Base-by-base conservation (phyloP, 495 filamentous ascomycete genomes). In the Schizothecium vesticola region DNA sequence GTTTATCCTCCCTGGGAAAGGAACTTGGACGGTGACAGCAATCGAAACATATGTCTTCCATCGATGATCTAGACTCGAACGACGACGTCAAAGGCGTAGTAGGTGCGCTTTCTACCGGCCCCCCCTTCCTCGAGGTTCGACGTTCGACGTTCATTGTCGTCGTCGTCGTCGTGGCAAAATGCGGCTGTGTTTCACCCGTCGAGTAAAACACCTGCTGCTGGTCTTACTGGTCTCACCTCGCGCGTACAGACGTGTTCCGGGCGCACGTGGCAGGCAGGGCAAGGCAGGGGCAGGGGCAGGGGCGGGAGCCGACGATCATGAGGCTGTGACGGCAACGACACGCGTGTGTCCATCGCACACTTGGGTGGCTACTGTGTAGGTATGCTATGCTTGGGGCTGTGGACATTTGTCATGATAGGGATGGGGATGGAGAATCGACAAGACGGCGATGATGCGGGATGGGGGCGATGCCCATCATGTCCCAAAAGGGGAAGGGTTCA, bases 111-210 rank as follows among this genome's bases (percentile, higher is more conserved):
- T n/a, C n/a, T n/a, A n/a, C n/a, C n/a, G n/a, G n/a, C n/a, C n/a
- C n/a, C n/a, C n/a, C n/a, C n/a, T n/a, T n/a, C 26, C 29, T 33
- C 31, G 3, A 12, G 31, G 10, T 12, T 33, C 31, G 31, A 33
- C 0, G 31, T 11, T n/a, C n/a, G n/a, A n/a, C n/a, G 31, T 9
- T 33, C 2, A 10, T 51, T 16, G 36, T 8, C 36, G 36, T 51
- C 16, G 36, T n/a, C 36, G 36, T 51, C 36, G 16, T 36, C 58
- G 23, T 70, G 71, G 71, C 23, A 70, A 73, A 73, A 73, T 73
- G 71, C 71, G 66, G 60, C 22, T 56, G 59, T 57, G 66, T 73
- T 72, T 72, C 70, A 19, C 12, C 13, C 16, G 33, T 7, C 19
- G 36, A n/a, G 36, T 51, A 51, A 51, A 51, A 51, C 36, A 51